Evolutionary conservation across 495 filamentous ascomycete genomes (phyloP).

Genomic region (Penicillium coprophilum): DNA sequence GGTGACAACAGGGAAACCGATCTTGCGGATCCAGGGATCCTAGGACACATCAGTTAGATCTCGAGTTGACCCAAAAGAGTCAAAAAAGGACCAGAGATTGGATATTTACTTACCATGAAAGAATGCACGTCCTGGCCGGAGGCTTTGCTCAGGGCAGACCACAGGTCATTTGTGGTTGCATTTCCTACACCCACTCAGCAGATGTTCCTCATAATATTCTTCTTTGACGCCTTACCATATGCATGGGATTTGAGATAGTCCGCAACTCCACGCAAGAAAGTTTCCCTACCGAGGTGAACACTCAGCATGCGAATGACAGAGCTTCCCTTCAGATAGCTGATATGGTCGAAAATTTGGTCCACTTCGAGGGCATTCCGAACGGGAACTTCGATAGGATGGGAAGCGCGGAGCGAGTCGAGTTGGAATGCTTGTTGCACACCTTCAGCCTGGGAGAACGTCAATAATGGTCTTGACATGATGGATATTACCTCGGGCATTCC

Average conservation of each 20-base stretch:
- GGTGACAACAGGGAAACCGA: constrained; percentile 89
- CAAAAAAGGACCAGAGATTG: not conserved
- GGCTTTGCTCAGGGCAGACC: constrained; percentile 84
- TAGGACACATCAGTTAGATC: constrained; percentile 30
- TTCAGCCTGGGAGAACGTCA: constrained; percentile 64
- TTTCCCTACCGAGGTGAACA: constrained; percentile 77
- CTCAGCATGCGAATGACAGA: constrained; percentile 94
- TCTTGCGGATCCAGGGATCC: constrained; percentile 87
- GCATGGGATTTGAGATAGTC: constrained; percentile 83
- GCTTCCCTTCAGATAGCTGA: constrained; percentile 94
- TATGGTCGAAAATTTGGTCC: constrained; percentile 94
- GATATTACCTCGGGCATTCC: constrained; percentile 55
- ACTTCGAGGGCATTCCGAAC: constrained; percentile 88
- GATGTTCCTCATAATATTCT: not conserved
- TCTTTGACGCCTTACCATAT: constrained; percentile 51
- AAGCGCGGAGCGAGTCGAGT: constrained; percentile 83
- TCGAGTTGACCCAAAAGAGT: not conserved
- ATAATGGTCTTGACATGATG: constrained; percentile 20
- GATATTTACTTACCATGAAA: constrained; percentile 64
- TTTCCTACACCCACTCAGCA: constrained; percentile 54
- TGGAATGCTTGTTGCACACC: constrained; percentile 86
- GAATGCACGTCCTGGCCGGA: constrained; percentile 82
- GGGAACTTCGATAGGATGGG: constrained; percentile 92
- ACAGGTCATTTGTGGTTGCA: constrained; percentile 89
- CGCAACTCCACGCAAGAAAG: constrained; percentile 84